Evolutionary conservation across 148 eudicot species (phyloP), one percentile per base, ranked within the genome.

Genomic region (Limonium bicolor): DNA sequence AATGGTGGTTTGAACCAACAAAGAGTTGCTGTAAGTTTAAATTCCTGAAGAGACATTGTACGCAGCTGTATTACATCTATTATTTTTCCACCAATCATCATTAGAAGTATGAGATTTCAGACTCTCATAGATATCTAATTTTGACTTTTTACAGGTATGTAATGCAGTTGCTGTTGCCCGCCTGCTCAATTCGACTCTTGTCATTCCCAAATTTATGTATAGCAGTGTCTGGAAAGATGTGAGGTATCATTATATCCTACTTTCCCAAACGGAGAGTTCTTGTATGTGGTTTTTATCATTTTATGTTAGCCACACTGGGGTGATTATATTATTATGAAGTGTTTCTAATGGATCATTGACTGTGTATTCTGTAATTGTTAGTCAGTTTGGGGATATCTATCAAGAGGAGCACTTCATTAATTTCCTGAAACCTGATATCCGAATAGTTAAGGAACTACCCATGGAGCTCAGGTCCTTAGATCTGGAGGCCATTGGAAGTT

Each of bases 1-100:
- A 92, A 92, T 65, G 99, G 99, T 55, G 99, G 99, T 36, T 60
- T 92, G 60, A 92, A 92, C 70, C 99, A 92, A 73, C 99, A 92
- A 78, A 73, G 95, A 69, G 95, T 92, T 39, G 99, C 99, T 51
- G 99, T 92, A 72, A 71, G 82, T 69, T 56, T 22, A 57, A 18
- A 41, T 39, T 41, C 22, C 27, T 41, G n/a, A n/a, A n/a, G n/a
- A n/a, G n/a, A n/a, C n/a, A n/a, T n/a, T n/a, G n/a, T n/a, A n/a
- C n/a, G n/a, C n/a, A n/a, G n/a, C n/a, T n/a, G n/a, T n/a, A n/a
- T n/a, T n/a, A n/a, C n/a, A n/a, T n/a, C n/a, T n/a, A n/a, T n/a
- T n/a, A n/a, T n/a, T n/a, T n/a, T n/a, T n/a, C n/a, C n/a, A n/a
- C n/a, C n/a, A n/a, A n/a, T n/a, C n/a, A n/a, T n/a, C n/a, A n/a